A percentile compares a stretch with the other conserved stretches of the same genome.
These are phyloP conservation scores for Arctium minus DNA, from an alignment of 129 eudicot species.

Conservation along the genomic window DNA sequence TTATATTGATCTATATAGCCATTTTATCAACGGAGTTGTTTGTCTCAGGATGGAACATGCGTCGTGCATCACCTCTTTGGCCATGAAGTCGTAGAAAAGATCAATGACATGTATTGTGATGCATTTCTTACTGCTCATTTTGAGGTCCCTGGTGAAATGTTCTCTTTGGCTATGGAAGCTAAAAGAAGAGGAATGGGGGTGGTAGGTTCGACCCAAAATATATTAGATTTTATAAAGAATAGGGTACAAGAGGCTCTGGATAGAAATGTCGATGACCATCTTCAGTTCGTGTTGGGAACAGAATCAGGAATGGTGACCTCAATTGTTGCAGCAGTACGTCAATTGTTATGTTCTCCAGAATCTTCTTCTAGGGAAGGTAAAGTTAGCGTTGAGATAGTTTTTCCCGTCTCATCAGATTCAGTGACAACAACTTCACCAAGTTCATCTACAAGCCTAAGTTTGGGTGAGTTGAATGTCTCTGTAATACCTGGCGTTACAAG, in stretches of 20 bases:
- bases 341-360: constrained; percentile 40
- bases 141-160: constrained; percentile 99
- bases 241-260: constrained; percentile 83
- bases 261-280: constrained; percentile 79
- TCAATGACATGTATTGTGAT: constrained; percentile 94
- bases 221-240: constrained; percentile 77
- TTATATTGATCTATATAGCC: background rate
- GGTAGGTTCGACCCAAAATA: constrained; percentile 95
- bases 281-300: constrained; percentile 93
- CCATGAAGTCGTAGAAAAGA: constrained; percentile 85
- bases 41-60: constrained; percentile 86
- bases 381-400: constrained; percentile 81
- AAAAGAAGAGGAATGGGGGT: constrained; percentile 98
- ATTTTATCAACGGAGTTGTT: background rate
- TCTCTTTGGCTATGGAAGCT: constrained; percentile 96
- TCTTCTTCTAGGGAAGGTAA: constrained; percentile 42
- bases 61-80: constrained; percentile 94
- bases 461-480: constrained; percentile 38
- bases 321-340: constrained; percentile 73
- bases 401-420: constrained; percentile 93
- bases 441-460: constrained; percentile 37
- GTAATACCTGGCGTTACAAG: constrained; percentile 90
- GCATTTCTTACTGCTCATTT: constrained; percentile 96
- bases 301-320: constrained; percentile 99
- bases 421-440: constrained; percentile 48